Conservation (phyloP, 257 asterid species). For the Verbena officinalis region DNA sequence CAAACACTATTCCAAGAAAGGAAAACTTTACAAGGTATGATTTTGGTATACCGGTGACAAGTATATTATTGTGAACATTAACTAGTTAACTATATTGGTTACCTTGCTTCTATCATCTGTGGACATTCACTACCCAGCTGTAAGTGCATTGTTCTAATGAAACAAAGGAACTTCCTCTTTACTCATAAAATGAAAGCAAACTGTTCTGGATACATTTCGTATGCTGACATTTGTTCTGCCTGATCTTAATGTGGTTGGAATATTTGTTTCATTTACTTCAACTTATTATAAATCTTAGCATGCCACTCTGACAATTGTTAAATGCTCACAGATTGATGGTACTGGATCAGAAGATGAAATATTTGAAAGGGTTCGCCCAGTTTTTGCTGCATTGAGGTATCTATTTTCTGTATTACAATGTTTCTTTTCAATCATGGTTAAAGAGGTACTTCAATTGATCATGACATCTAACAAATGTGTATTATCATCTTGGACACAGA, state of each 20-base stretch:
- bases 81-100: no score
- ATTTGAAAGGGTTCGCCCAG: conserved; percentile 69
- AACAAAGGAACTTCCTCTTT: conserved; percentile 5
- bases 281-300: conserved; percentile 3
- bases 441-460: conserved; percentile 16
- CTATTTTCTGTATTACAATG: conserved; percentile 13
- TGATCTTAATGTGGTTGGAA: conserved; percentile 19
- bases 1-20: conserved; percentile 73
- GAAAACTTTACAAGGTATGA: conserved; percentile 87
- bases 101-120: no score
- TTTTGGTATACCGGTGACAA: conserved; percentile 15
- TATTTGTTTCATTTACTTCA: conserved; percentile 16
- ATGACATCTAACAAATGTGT: conserved; percentile 14
- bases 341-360: conserved; percentile 90
- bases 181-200: conserved; percentile 16
- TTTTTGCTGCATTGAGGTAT: conserved; percentile 67
- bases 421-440: background rate
- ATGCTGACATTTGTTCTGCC: conserved; percentile 13
- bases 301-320: conserved; percentile 1
- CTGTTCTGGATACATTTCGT: conserved; percentile 9
- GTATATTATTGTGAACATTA: conserved; percentile 13
- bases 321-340: conserved; percentile 71
- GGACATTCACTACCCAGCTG: conserved; percentile 11
- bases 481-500: conserved; percentile 5
- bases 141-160: conserved; percentile 15